Evolutionary conservation across 2,329 filamentous ascomycete species (phyloP).

Genomic region (Penicillium decumbens): DNA sequence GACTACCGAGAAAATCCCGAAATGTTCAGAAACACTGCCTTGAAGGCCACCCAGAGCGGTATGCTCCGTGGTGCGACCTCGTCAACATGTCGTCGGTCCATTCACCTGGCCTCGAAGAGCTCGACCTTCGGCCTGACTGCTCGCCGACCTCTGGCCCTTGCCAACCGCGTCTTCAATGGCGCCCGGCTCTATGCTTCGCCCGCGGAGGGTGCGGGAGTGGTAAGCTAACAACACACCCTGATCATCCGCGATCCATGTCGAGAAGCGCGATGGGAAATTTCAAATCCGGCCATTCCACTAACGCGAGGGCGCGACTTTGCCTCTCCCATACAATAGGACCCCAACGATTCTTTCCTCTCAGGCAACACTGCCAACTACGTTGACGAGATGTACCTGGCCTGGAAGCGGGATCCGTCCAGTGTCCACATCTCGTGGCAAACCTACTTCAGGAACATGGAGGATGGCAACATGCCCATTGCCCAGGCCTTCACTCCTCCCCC

Average conservation of each 20-base stretch:
- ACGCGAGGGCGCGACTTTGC: conserved; percentile 22
- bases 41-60: conserved; percentile 39
- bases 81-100: conserved; percentile 31
- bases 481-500: conserved; percentile 95
- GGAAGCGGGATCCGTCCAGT: conserved; percentile 87
- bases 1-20: conserved; percentile 28
- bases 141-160: conserved; percentile 42
- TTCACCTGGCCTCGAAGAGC: conserved; percentile 33
- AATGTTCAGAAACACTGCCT: conserved; percentile 39
- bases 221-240: conserved; percentile 38
- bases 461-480: conserved; percentile 93
- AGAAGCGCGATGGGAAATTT: conserved; percentile 5
- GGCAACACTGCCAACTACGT: conserved; percentile 98
- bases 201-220: conserved; percentile 58
- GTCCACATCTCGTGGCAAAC: conserved; percentile 98
- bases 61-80: conserved; percentile 36
- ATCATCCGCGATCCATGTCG: conserved; percentile 7
- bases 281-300: conserved; percentile 18
- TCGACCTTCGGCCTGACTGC: conserved; percentile 36
- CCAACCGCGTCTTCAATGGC: conserved; percentile 35
- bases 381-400: conserved; percentile 98
- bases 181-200: conserved; percentile 56
- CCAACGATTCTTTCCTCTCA: conserved; percentile 92
- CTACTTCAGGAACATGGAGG: conserved; percentile 99
- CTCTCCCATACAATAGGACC: conserved; percentile 52